Evolutionary conservation across 345 rosid genomes (phyloP), one percentile per base, ranked within the genome.

Genomic region (Acer negundo): DNA sequence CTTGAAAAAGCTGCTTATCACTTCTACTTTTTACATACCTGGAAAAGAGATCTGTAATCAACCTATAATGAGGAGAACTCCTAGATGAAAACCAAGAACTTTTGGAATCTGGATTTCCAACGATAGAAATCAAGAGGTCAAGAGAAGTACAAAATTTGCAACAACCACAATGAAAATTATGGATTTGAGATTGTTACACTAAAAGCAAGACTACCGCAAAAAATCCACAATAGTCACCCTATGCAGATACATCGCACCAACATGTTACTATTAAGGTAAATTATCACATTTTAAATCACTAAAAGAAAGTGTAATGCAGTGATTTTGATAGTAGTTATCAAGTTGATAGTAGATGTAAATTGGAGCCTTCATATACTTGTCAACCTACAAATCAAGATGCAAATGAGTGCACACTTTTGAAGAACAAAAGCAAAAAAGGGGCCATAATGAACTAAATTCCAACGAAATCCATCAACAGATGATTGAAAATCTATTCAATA

Each of bases 11-110:
- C 64, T 91, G 97, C 79, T 83, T 84, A 83, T 91, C 94, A 69
- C 90, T 91, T 90, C 94, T 89, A 83, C 94, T 93, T 83, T 91
- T 93, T 56, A 93, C 94, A 80, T 93, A 93, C 83, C 97, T 93
- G 85, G 68, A 77, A 76, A 56, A 31, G n/a, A n/a, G 42, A 49
- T 19, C 69, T 51, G 20, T 40, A 42, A 79, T 61, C 53, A 22
- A 28, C 42, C 42, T 23, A 79, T 51, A 23, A 20, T 55, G 17
- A 62, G 55, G 42, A 59, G 59, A 80, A 55, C 10, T n/a, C 17
- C 20, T 74, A 79, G 62, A 65, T 24, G 53, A 20, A 13, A 77
- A 68, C 16, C 17, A 63, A 56, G 42, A 44, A 38, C 23, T 26
- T 10, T 58, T 26, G 42, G 31, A 55, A 20, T 49, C 44, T 53